A percentile compares a stretch with the other conserved stretches of the same genome.
phyloP scores from a whole-genome alignment of 805 yeast genomes.

The Barnettozyma wickerhamii region DNA sequence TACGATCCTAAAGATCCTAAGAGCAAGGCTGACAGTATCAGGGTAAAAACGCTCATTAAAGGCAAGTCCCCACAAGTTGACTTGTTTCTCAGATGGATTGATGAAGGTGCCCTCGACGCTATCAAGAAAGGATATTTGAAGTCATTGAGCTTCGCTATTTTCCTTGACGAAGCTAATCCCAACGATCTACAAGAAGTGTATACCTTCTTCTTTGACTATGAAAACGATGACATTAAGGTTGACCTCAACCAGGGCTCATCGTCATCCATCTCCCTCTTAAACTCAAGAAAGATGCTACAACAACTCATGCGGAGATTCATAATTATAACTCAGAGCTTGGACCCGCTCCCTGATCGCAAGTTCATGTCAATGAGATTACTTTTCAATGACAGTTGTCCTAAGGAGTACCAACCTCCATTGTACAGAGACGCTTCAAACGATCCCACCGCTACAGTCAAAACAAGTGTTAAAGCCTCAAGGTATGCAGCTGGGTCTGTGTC shows the following conservation, averaged over 20 bases:
- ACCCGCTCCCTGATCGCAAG: conserved; percentile 44
- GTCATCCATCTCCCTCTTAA: conserved; percentile 21
- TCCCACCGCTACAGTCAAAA: conserved; percentile 31
- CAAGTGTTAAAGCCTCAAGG: conserved; percentile 8
- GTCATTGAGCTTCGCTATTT: conserved; percentile 43
- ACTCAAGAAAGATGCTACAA: conserved; percentile 42
- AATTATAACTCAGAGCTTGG: conserved; percentile 48
- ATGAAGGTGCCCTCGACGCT: conserved; percentile 44
- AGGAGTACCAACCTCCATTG: conserved; percentile 44
- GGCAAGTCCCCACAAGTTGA: conserved; percentile 47
- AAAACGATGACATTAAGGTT: conserved; percentile 25
- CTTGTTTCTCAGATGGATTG: conserved; percentile 48
- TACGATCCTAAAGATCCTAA: conserved; percentile 24
- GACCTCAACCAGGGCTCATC: conserved; percentile 20
- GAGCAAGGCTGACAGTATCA: conserved; percentile 33
- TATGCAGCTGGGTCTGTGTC: conserved; percentile 28
- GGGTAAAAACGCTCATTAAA: conserved; percentile 43
- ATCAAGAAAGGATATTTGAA: conserved; percentile 38
- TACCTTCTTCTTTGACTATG: conserved; percentile 43
- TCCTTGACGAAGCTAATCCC: conserved; percentile 39
- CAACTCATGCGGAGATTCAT: conserved; percentile 48
- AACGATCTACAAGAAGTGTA: conserved; percentile 45
- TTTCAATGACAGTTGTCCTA: conserved; percentile 45
- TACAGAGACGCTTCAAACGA: conserved; percentile 40
- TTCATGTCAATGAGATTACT: conserved; percentile 44